Base-by-base conservation (phyloP, 306 rosid species). In the Spatholobus suberectus region DNA sequence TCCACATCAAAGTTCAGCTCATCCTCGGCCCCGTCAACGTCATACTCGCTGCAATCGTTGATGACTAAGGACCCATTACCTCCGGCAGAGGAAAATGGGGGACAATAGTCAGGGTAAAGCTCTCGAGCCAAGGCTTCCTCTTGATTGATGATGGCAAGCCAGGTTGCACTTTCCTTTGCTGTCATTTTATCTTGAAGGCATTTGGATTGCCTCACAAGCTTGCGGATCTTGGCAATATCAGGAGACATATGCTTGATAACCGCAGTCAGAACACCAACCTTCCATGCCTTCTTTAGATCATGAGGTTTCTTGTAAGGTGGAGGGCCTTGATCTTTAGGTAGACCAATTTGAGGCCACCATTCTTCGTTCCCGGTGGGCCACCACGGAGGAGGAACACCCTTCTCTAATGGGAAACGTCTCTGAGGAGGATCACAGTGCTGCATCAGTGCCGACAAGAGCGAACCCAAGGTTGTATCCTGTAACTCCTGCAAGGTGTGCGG, bases 281-380 rank as follows among this genome's bases (percentile, higher is more conserved):
- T 94, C 96, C 97, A 94, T 5, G 98, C 96, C 84, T 94, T 94
- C 86, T 94, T 94, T 77, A 92, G 46, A 78, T 94, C 97, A 63
- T 94, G 98, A 47, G 98, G 98, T 71, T 94, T 94, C 94, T 92
- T 94, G 93, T 94, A 94, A 4, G 98, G 97, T 2, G 96, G 98
- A 82, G 92, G 91, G 2, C 94, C 93, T 70, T 94, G 96, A 23
- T 92, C 97, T 81, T 90, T 92, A 0, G 89, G 88, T 26, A 91
- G 70, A 38, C 92, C 92, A 3, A 94, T 82, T 46, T 91, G 96
- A 10, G 97, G 93, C 98, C 97, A 94, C 97, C 98, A 94, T 5
- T 91, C 97, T 84, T 94, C 98, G 1, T 54, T 81, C 29, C 96
- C 97, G 0, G 89, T 52, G 2, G 98, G 98, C 98, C 98, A 94